These are phyloP conservation scores for Yamadazyma sp. DNA, from an alignment of 805 yeast species.

Conservation along the genomic window DNA sequence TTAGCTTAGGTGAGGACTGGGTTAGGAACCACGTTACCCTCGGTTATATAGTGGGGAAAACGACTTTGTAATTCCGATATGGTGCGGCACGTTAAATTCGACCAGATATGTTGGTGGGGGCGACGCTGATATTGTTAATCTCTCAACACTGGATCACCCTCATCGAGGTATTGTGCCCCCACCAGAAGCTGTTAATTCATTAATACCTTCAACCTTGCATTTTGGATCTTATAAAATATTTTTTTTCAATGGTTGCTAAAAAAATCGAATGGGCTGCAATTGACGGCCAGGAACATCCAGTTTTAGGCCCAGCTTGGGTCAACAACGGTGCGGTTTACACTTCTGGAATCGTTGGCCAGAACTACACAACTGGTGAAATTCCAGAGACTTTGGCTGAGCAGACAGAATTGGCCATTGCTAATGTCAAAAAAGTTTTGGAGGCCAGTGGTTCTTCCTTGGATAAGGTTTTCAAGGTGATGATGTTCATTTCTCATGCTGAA, in stretches of 20 bases:
- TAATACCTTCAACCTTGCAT: not conserved
- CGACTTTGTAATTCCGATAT: too few species aligned
- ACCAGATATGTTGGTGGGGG: too few species aligned
- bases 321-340: constrained; percentile 39
- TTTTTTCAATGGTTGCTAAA: constrained; percentile 21
- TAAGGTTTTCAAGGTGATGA: constrained; percentile 48
- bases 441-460: constrained; percentile 48
- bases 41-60: too few species aligned
- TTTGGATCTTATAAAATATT: too few species aligned
- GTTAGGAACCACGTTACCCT: too few species aligned
- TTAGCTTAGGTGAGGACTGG: too few species aligned
- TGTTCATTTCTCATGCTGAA: constrained; percentile 46
- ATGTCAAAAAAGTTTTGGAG: constrained; percentile 41
- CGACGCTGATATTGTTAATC: too few species aligned
- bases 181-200: constrained; percentile 1
- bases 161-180: constrained; percentile 4
- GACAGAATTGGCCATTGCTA: constrained; percentile 44
- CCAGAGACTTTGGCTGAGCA: constrained; percentile 47
- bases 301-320: constrained; percentile 29
- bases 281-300: constrained; percentile 32
- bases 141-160: too few species aligned
- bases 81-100: too few species aligned
- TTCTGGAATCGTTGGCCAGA: constrained; percentile 49
- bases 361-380: constrained; percentile 38
- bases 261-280: constrained; percentile 27